Evolutionary conservation across 2,329 filamentous ascomycete species (phyloP), one percentile per base, ranked within the genome.

Genomic region (Epicoccum nigrum): DNA sequence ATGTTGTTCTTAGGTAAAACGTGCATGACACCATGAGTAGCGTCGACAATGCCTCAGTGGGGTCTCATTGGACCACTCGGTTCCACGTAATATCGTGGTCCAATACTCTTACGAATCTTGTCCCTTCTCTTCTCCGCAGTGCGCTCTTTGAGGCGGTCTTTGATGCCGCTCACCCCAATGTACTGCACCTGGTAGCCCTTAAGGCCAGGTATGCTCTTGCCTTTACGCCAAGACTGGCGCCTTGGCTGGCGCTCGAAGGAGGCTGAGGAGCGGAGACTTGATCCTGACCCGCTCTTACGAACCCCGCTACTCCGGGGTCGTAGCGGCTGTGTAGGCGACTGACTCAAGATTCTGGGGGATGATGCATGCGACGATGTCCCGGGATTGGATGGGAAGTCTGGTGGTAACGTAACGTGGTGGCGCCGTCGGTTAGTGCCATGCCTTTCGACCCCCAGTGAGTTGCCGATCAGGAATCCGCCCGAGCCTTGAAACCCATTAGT

Each of bases 361-460:
- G 58, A 56, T 7, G 54, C n/a, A 11, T 48, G 55, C 17, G 38
- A 25, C 4, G 58, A 55, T 15, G 60, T 48, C 17, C 46, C 55
- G 2, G 59, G 53, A 13, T 46, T 32, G 32, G 55, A 55, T 9
- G 54, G 42, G 19, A 65, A 57, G 46, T 58, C 45, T 6, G 61
- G 39, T 9, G 68, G 67, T 2, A 65, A 59, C 12, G 54, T 61
- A 53, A 71, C 53, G 13, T 64, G 63, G 7, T 65, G 68, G 7
- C 61, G 64, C 6, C 63, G 63, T 47, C 58, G 65, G 48, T 71
- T 70, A 17, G 68, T 68, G 33, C 69, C 67, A 23, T 68, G 75
- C 60, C 73, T 76, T 34, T 83, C 80, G 33, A 86, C 73, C 19
- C 82, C 83, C 0, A 85, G 70, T 3, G 80, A 81, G 60, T 85